Conservation (phyloP, 164 flowering plant species). For the Euptelea pleiosperma region DNA sequence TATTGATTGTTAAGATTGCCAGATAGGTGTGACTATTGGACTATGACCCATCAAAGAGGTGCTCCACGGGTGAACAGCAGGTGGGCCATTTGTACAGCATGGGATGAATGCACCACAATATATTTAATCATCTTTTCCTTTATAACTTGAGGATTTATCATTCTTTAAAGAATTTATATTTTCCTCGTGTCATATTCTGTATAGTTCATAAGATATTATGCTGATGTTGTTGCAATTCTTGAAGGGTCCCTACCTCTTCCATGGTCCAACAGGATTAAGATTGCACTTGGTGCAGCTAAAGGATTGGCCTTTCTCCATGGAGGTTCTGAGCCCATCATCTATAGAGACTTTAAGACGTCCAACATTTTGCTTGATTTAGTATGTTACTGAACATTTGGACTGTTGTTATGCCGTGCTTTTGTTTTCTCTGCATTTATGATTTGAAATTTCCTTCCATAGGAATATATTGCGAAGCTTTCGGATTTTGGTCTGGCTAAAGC, state of each 20-base stretch:
- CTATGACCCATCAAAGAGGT: too few relatives aligned
- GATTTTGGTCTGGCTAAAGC: slow-evolving; percentile 98
- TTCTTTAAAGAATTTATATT: neutral
- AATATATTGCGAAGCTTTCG: slow-evolving; percentile 94
- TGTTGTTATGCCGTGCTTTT: slow-evolving; percentile 1
- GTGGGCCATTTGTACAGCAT: too few relatives aligned
- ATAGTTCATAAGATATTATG: neutral
- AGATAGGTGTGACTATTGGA: too few relatives aligned
- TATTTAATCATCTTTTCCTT: neutral
- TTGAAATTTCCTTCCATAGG: slow-evolving; percentile 37
- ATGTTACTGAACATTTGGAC: slow-evolving; percentile 17
- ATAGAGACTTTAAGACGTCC: slow-evolving; percentile 94
- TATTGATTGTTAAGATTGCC: too few relatives aligned
- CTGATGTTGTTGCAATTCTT: slow-evolving; percentile 11
- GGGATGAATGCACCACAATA: too few relatives aligned
- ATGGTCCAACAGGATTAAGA: slow-evolving; percentile 86
- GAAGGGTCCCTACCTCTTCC: slow-evolving; percentile 89
- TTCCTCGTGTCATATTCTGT: neutral
- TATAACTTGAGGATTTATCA: neutral
- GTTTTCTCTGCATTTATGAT: slow-evolving; percentile 7
- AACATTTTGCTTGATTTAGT: slow-evolving; percentile 94
- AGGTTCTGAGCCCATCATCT: slow-evolving; percentile 79
- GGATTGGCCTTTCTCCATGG: slow-evolving; percentile 92
- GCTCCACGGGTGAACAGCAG: too few relatives aligned
- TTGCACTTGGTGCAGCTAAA: slow-evolving; percentile 96